Percentiles rank a stretch among this genome's conserved stretches.
phyloP scores from a whole-genome alignment of 2,329 filamentous ascomycete genomes.

The Calonectria henricotiae region DNA sequence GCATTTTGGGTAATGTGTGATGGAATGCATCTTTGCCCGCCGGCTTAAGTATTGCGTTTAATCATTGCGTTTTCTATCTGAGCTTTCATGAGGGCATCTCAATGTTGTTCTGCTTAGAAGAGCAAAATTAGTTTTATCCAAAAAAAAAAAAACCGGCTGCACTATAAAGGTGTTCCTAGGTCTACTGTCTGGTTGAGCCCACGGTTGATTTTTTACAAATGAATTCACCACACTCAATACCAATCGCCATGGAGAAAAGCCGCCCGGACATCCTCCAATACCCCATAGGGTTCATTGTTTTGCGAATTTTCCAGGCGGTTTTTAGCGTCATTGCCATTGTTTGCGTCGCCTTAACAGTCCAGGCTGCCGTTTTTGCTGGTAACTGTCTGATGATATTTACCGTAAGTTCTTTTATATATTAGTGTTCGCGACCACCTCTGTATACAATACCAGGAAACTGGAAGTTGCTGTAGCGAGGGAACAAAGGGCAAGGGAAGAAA shows the following conservation, averaged over 20 bases:
- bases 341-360: slow-evolving; percentile 64
- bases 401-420: slow-evolving; percentile 56
- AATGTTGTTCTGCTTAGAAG: too few species aligned
- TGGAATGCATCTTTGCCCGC: too few species aligned
- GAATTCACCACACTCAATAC: not conserved
- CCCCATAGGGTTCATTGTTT: slow-evolving; percentile 62
- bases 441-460: not conserved
- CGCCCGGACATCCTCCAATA: slow-evolving; percentile 58
- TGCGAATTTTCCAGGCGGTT: slow-evolving; percentile 65
- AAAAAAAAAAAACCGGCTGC: too few species aligned
- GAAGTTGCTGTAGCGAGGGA: not conserved
- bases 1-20: too few species aligned
- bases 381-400: slow-evolving; percentile 59
- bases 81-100: too few species aligned
- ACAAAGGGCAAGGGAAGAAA: not conserved
- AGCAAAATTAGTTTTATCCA: too few species aligned
- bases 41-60: too few species aligned
- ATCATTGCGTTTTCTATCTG: too few species aligned
- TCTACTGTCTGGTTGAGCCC: too few species aligned
- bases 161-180: too few species aligned
- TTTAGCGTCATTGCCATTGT: slow-evolving; percentile 65
- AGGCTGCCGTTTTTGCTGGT: slow-evolving; percentile 57
- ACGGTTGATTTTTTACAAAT: too few species aligned
- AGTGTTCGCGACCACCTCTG: not conserved
- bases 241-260: slow-evolving; percentile 9